These are phyloP conservation scores for Paratinospora sagittata DNA, from an alignment of 164 flowering plant species.

Conservation along the genomic window DNA sequence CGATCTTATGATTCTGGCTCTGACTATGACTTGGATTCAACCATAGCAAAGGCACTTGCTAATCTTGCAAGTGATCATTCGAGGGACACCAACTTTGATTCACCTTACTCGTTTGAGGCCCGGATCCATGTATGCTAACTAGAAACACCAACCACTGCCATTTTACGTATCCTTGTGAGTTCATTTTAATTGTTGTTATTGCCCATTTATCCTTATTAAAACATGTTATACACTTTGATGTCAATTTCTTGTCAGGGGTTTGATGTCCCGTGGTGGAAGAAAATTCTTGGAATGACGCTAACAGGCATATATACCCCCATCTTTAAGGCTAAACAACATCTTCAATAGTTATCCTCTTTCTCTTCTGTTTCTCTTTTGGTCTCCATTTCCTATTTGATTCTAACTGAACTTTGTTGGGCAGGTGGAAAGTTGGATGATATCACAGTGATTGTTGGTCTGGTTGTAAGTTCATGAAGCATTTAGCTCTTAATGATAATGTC, in stretches of 20 bases:
- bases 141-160: not conserved
- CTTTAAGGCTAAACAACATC: not conserved
- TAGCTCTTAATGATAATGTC: too few relatives aligned
- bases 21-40: constrained; percentile 17
- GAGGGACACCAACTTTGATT: constrained; percentile 59
- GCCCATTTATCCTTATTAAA: not conserved
- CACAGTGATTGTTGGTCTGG: constrained; percentile 68
- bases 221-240: not conserved
- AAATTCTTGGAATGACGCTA: constrained; percentile 68
- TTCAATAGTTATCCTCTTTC: too few relatives aligned
- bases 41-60: constrained; percentile 85
- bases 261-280: constrained; percentile 81
- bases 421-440: constrained; percentile 90
- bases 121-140: constrained; percentile 44
- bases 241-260: constrained; percentile 41
- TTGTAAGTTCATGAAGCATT: constrained; percentile 33
- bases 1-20: constrained; percentile 1
- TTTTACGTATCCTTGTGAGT: not conserved
- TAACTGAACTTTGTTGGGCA: constrained; percentile 18
- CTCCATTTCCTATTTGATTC: not conserved
- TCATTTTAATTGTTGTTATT: not conserved
- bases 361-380: not conserved
- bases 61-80: constrained; percentile 69
- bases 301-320: constrained; percentile 45
- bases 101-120: constrained; percentile 81